Evolutionary conservation across 352 stramenopile genomes (phyloP), one percentile per base, ranked within the genome.

Genomic region (Phytophthora foliorum): DNA sequence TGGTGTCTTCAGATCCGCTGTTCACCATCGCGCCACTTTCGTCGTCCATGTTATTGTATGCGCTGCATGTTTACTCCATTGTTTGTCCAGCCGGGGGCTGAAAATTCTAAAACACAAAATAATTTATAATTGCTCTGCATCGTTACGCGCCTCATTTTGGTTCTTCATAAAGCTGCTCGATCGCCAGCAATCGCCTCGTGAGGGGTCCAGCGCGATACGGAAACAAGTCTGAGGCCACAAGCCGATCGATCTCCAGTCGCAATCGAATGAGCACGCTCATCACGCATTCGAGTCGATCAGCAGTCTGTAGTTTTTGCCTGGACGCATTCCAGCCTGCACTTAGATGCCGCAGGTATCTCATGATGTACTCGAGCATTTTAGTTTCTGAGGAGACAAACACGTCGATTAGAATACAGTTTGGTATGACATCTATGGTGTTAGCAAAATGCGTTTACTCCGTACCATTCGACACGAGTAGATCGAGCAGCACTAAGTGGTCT

Each of bases 381-480:
- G 86, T 93, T 73, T 93, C 86, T 93, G 54, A 17, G 16, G 27
- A 56, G 34, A 17, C 6, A 67, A 69, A 41, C 27, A 8, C 19
- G 24, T 60, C 10, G 21, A 29, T 65, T 25, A 67, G 48, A 31
- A 22, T 14, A 51, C 25, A 55, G 16, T 21, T 31, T 16, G 25
- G 17, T 25, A 21, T 45, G n/a, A 13, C 17, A 45, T 22, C 0
- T 4, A 22, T 45, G 14, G 8, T 10, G 13, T 3, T 17, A 45
- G 9, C 19, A 17, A n/a, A n/a, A 17, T 38, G 4, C 10, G 4
- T 45, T 27, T 19, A 34, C 29, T 1, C 29, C 72, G 36, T 76
- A 93, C 85, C 86, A n/a, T 85, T 88, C 29, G 86, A 92, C 2
- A 78, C 84, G 34, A 93, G 66, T 44, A 91, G 69, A 38, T 93